phyloP scores from a whole-genome alignment of 1,284 basidiomycete species.

The Malassezia psittaci region DNA sequence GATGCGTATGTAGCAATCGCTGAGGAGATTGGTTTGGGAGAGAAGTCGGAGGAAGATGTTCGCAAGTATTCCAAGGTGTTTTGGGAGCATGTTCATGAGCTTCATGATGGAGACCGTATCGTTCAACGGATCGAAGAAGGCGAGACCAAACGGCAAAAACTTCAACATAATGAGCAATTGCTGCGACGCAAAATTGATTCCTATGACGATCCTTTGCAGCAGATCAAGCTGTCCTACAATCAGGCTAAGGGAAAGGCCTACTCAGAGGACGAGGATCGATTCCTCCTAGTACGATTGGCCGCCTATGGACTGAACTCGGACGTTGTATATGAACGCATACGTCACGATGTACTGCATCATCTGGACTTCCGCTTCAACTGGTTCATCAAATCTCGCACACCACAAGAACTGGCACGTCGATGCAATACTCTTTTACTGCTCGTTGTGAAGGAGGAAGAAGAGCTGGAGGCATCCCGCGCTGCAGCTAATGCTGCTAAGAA shows the following conservation, averaged over 20 bases:
- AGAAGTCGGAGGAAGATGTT: slow-evolving; percentile 70
- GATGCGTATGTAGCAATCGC: slow-evolving; percentile 68
- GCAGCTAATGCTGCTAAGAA: slow-evolving; percentile 1
- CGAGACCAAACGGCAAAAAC: slow-evolving; percentile 35
- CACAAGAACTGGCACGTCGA: slow-evolving; percentile 76
- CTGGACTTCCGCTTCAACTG: slow-evolving; percentile 87
- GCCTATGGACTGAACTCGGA: slow-evolving; percentile 85
- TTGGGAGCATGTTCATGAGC: slow-evolving; percentile 76
- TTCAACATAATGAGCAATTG: slow-evolving; percentile 31
- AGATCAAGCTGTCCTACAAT: slow-evolving; percentile 40
- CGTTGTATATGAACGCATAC: slow-evolving; percentile 89
- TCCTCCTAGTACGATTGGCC: slow-evolving; percentile 78
- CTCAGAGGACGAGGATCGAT: slow-evolving; percentile 91
- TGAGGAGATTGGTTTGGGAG: slow-evolving; percentile 58
- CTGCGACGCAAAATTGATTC: slow-evolving; percentile 26
- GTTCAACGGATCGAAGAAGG: slow-evolving; percentile 43
- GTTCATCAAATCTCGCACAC: slow-evolving; percentile 93
- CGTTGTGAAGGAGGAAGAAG: slow-evolving; percentile 71
- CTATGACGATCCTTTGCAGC: slow-evolving; percentile 29
- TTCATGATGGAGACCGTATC: slow-evolving; percentile 50
- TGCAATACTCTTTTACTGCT: slow-evolving; percentile 80
- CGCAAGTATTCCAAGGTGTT: slow-evolving; percentile 73
- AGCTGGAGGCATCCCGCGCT: slow-evolving; percentile 21
- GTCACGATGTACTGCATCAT: slow-evolving; percentile 88
- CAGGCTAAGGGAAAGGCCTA: slow-evolving; percentile 72